A percentile compares a stretch with the other conserved stretches of the same genome.
These are phyloP conservation scores for Scedosporium dehoogii DNA, from an alignment of 2,329 filamentous ascomycete genomes.

Conservation along the genomic window DNA sequence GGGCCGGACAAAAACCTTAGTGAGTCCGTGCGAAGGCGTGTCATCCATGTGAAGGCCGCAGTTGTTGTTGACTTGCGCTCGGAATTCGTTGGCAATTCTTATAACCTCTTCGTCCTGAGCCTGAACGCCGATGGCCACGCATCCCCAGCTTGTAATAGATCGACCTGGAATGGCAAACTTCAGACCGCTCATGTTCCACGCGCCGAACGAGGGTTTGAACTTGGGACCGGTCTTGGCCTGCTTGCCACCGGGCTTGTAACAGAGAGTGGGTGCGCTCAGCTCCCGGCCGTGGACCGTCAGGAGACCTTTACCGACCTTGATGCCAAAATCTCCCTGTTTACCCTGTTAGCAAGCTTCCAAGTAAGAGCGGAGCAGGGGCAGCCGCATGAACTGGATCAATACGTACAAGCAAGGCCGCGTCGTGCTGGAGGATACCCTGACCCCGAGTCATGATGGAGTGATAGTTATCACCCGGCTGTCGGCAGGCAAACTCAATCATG, in stretches of 20 bases:
- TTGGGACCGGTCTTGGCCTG: constrained; percentile 5
- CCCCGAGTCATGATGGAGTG: constrained; percentile 51
- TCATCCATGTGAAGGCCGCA: constrained; percentile 9
- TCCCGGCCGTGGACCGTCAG: constrained; percentile 66
- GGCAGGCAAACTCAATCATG: constrained; percentile 67
- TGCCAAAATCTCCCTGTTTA: constrained; percentile 41
- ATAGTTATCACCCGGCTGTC: constrained; percentile 56
- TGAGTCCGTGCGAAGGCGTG: constrained; percentile 7
- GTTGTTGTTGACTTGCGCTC: constrained; percentile 1
- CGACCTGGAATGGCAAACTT: constrained; percentile 43
- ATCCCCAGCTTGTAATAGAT: constrained; percentile 39
- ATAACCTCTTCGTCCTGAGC: constrained; percentile 22
- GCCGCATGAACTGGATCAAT: constrained; percentile 16
- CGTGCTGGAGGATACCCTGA: constrained; percentile 47
- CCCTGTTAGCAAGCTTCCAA: too few relatives aligned
- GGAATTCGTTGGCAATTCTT: constrained; percentile 7
- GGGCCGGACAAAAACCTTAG: neutral
- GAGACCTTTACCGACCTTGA: constrained; percentile 50
- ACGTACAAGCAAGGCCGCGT: constrained; percentile 32
- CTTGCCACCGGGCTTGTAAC: constrained; percentile 35
- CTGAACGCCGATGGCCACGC: constrained; percentile 26
- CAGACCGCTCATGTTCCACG: constrained; percentile 58
- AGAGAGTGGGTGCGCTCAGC: constrained; percentile 48
- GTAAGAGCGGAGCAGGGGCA: too few relatives aligned
- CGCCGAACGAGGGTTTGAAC: constrained; percentile 36